These are phyloP conservation scores for Fomitopsis pinicola DNA, from an alignment of 1,284 basidiomycete genomes.

Conservation along the genomic window DNA sequence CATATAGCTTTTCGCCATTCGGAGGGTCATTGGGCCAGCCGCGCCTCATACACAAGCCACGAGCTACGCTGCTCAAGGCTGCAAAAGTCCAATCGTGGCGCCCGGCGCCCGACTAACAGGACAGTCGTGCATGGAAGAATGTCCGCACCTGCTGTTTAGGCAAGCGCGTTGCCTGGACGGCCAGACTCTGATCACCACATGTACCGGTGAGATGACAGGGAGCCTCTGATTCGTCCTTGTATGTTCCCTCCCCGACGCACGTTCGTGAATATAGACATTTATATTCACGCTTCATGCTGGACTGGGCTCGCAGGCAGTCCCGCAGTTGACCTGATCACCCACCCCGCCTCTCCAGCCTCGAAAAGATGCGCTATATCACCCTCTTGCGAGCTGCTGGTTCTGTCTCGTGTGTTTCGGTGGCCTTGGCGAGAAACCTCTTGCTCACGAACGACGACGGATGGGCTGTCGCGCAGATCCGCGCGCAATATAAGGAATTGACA, in stretches of 20 bases:
- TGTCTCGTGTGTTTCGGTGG: background rate
- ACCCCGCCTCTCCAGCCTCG: too few relatives aligned
- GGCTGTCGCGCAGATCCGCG: constrained; percentile 47
- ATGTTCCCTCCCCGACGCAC: background rate
- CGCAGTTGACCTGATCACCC: too few relatives aligned
- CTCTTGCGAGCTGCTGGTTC: background rate
- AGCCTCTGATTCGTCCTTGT: background rate
- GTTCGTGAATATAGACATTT: background rate
- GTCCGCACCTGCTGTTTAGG: too few relatives aligned
- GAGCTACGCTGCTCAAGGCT: too few relatives aligned
- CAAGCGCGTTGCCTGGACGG: too few relatives aligned
- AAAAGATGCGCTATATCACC: background rate
- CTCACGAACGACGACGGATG: constrained; percentile 49
- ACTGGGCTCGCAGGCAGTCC: too few relatives aligned
- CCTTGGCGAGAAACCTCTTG: constrained; percentile 19
- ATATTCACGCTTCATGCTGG: background rate
- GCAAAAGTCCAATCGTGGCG: too few relatives aligned
- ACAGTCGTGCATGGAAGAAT: too few relatives aligned
- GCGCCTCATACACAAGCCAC: too few relatives aligned
- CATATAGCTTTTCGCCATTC: too few relatives aligned
- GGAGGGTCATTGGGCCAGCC: too few relatives aligned
- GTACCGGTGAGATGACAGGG: background rate
- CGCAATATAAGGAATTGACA: constrained; percentile 36
- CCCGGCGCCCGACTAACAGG: too few relatives aligned
- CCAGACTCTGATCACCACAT: background rate